Percentiles rank a stretch among this genome's conserved stretches.
Conservation (phyloP, 1,284 basidiomycete species). For the Inonotus hispidus region DNA sequence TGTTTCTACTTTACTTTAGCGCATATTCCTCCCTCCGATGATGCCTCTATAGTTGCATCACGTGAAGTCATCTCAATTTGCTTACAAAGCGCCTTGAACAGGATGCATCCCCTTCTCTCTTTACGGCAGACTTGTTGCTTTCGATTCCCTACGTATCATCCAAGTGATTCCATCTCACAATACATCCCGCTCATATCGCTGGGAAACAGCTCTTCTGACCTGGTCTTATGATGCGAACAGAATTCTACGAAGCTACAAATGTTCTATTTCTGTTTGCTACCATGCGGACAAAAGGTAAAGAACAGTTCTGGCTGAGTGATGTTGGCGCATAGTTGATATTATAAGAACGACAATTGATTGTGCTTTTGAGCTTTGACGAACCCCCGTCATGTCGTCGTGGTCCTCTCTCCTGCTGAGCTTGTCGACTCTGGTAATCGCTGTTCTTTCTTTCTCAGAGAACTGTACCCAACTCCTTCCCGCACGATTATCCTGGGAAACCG, state of each 20-base stretch:
- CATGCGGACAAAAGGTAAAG: not conserved
- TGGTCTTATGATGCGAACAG: not conserved
- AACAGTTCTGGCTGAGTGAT: not conserved
- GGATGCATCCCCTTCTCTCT: not conserved
- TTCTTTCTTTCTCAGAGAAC: constrained; percentile 17
- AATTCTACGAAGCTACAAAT: not conserved
- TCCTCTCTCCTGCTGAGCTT: constrained; percentile 11
- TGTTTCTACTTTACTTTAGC: no score
- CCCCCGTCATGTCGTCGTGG: constrained; percentile 25
- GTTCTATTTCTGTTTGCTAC: not conserved
- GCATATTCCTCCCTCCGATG: no score
- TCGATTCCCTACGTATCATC: no score
- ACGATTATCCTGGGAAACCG: constrained; percentile 48
- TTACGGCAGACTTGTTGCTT: no score
- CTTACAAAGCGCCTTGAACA: not conserved
- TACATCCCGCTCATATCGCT: no score
- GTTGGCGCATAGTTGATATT: not conserved
- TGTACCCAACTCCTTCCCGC: constrained; percentile 39
- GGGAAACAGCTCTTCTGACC: not conserved
- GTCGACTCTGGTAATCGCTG: constrained; percentile 18
- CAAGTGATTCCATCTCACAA: no score
- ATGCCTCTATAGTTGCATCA: no score
- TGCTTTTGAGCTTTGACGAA: not conserved
- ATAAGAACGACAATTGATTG: not conserved
- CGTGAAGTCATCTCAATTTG: not conserved